Base-by-base conservation (phyloP, 2,329 filamentous ascomycete genomes). In the Colletotrichum gloeosporioides region DNA sequence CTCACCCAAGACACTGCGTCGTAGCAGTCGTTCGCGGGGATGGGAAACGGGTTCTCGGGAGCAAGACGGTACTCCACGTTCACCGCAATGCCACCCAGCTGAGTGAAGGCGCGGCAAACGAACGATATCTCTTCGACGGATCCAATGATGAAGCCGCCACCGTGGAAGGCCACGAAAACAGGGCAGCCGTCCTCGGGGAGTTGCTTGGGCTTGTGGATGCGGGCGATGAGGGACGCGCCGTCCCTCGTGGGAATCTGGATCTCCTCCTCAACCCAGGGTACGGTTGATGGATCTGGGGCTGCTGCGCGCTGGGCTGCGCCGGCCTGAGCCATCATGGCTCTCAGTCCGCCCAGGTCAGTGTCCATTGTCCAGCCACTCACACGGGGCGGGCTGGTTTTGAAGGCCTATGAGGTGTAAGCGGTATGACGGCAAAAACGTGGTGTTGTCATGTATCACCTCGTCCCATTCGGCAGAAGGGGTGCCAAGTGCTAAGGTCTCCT, bases 41-140 rank as follows among this genome's bases (percentile, higher is more conserved):
- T 75, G 16, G 82, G 81, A 32, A 83, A 82, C 9, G 78, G 70
- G 66, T 82, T 78, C 36, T 84, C 81, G 8, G 82, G 81, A 3
- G 82, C 80, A 72, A 78, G 80, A 6, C 82, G 78, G 70, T 82
- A 83, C 39, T 79, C 77, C 22, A 82, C 70, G 57, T 81, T 80
- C n/a, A 83, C 73, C 7, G 78, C 78, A 25, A 84, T 59, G 6
- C 81, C 79, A 6, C 81, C 81, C 12, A 84, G 71, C 9, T 73
- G 70, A 8, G 78, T 78, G 62, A 83, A 83, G 44, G 78, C 59
- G 10, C 61, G 77, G 67, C 81, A 83, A 4, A 82, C 78, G 25
- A 76, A 69, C 7, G 78, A 78, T 68, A 80, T 78, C 8, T 76
- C 79, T 4, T 81, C 78, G 18, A 83, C 66, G 59, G 81, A 78